Evolutionary conservation across 352 stramenopile species (phyloP), one percentile per base, ranked within the genome.

Genomic region (Globisporangium abappressorium): DNA sequence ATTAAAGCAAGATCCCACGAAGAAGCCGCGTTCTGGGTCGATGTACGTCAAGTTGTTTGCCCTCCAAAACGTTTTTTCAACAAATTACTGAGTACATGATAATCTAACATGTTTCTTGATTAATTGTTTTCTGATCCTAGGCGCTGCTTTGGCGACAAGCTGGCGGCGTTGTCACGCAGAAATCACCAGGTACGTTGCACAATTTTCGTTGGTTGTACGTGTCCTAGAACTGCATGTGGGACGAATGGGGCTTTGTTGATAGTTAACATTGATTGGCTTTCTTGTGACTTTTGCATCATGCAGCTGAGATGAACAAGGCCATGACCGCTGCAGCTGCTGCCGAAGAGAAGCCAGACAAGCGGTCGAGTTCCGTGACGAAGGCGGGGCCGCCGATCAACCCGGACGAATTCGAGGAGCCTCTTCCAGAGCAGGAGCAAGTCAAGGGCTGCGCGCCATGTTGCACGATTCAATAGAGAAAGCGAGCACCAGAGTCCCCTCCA

Each of bases 1-100:
- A 94, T 97, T 79, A 97, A 97, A 75, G 88, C 89, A 18, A 73
- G 87, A 8, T 93, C 84, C 22, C 85, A 94, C 65, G 87, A 95
- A 47, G 89, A 97, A 69, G 89, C 89, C 0, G 76, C 82, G 20
- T 94, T 93, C 64, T 97, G 89, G 89, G 89, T 97, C 64, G 88
- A 95, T 60, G 81, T 90, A 76, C 49, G 62, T 67, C 6, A 2
- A 34, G 15, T 15, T 26, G 18, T 41, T 20, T 46, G 38, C 38
- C 12, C 38, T 33, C 30, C 20, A 11, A 20, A 12, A 9, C 26
- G 3, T 14, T 5, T 46, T 11, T 43, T 12, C 34, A 20, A 11
- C 11, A 0, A n/a, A 33, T 15, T 26, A 6, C 11, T 5, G n/a
- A 62, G 18, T 26, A n/a, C 2, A 20, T 28, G 11, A 1, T 49